Evolutionary conservation across 768 basidiomycete genomes (phyloP).

Genomic region (Serendipita indica): DNA sequence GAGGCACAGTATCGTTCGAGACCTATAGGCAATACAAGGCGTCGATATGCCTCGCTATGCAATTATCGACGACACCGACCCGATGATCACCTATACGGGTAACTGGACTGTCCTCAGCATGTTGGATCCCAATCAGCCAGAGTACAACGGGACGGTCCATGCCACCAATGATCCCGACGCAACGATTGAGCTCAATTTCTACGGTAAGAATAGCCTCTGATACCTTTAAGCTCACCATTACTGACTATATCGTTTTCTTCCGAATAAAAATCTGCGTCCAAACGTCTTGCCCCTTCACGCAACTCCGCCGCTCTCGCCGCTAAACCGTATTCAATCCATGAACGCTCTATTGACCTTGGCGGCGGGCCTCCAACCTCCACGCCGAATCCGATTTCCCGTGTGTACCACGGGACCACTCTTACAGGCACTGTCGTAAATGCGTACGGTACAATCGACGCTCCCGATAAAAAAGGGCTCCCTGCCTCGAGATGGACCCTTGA

Average conservation of each 20-base stretch:
- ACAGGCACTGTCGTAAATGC: conserved; percentile 1
- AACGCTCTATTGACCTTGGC: no score
- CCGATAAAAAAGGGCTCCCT: background rate
- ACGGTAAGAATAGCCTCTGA: background rate
- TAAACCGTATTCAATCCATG: no score
- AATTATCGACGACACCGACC: conserved; percentile 10
- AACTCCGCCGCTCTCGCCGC: background rate
- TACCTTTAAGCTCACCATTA: background rate
- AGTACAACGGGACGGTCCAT: conserved; percentile 1
- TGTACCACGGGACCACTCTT: background rate
- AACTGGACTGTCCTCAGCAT: background rate
- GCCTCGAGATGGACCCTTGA: background rate
- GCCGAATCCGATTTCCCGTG: no score
- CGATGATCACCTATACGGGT: background rate
- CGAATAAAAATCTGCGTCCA: background rate
- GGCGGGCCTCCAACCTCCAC: no score
- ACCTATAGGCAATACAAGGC: no score
- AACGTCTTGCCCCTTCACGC: background rate
- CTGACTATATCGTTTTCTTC: background rate
- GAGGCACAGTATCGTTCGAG: no score
- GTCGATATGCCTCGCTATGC: conserved; percentile 8
- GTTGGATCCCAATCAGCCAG: background rate
- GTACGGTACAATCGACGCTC: background rate
- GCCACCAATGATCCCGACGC: conserved; percentile 3
- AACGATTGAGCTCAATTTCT: background rate